Conservation (phyloP, 176 grass and related monocot genomes). For the Puya raimondii region DNA sequence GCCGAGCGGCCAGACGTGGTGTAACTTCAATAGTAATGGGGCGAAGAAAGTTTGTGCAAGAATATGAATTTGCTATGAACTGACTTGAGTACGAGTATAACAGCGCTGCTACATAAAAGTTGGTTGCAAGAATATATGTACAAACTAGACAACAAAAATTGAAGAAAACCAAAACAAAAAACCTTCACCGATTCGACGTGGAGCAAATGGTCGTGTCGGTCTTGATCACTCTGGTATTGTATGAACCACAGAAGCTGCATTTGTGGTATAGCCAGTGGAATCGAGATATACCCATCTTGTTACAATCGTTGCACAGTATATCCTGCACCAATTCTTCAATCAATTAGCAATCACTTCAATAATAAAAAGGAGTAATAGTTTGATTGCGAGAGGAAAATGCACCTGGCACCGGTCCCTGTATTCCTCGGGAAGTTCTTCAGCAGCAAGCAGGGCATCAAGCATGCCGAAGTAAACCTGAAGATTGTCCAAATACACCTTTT, state of each 20-base stretch:
- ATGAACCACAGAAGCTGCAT: slow-evolving; percentile 59
- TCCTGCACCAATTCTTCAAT: slow-evolving; percentile 29
- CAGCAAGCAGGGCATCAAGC: slow-evolving; percentile 74
- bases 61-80: neutral
- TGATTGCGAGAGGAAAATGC: neutral
- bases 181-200: slow-evolving; percentile 33
- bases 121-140: neutral
- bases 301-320: slow-evolving; percentile 85
- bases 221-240: slow-evolving; percentile 89
- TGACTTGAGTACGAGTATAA: neutral
- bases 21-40: too few relatives aligned
- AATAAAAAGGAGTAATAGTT: slow-evolving; percentile 3
- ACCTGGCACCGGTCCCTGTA: slow-evolving; percentile 76
- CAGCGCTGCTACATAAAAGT: neutral
- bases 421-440: slow-evolving; percentile 77
- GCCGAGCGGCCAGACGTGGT: too few relatives aligned
- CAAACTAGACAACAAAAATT: neutral
- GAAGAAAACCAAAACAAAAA: neutral
- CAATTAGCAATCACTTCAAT: neutral
- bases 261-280: slow-evolving; percentile 96
- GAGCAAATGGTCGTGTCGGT: slow-evolving; percentile 35
- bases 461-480: slow-evolving; percentile 89
- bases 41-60: neutral
- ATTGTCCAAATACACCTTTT: neutral
- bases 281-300: slow-evolving; percentile 49